Percentiles rank a stretch among this genome's conserved stretches.
Conservation (phyloP, 2,329 filamentous ascomycete genomes). For the Aspergillus flavus region DNA sequence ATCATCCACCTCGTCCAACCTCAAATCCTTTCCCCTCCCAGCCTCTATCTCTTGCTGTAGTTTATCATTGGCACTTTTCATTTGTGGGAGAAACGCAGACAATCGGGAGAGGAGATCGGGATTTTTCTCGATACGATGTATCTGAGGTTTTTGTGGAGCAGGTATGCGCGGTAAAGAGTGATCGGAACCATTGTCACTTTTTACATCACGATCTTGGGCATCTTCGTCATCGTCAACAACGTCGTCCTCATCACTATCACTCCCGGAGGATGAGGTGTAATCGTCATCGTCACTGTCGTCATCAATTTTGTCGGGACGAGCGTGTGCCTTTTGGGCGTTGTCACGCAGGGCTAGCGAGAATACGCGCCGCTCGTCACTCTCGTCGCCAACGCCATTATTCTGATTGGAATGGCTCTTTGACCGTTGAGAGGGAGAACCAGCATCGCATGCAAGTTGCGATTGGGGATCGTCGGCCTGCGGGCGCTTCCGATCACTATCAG, state of each 20-base stretch:
- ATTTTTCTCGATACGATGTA: slow-evolving; percentile 29
- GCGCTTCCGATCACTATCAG: slow-evolving; percentile 19
- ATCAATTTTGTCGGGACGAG: slow-evolving; percentile 6
- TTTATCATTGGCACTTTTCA: slow-evolving; percentile 47
- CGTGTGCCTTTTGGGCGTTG: background rate
- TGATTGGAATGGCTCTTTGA: background rate
- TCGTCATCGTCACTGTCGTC: slow-evolving; percentile 22
- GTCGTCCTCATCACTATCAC: slow-evolving; percentile 27
- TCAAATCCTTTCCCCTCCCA: slow-evolving; percentile 32
- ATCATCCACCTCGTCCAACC: slow-evolving; percentile 39
- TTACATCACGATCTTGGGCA: slow-evolving; percentile 11
- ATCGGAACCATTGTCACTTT: slow-evolving; percentile 9
- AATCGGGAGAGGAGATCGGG: slow-evolving; percentile 40
- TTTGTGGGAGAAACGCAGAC: slow-evolving; percentile 44
- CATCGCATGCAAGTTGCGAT: slow-evolving; percentile 4
- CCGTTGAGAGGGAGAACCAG: slow-evolving; percentile 12
- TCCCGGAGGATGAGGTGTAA: slow-evolving; percentile 27
- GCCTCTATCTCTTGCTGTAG: slow-evolving; percentile 42
- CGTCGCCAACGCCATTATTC: background rate
- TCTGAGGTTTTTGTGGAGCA: slow-evolving; percentile 38
- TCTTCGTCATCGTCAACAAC: slow-evolving; percentile 27
- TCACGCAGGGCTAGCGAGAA: background rate
- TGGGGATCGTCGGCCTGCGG: slow-evolving; percentile 13
- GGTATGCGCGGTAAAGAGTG: slow-evolving; percentile 30
- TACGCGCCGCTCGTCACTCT: slow-evolving; percentile 6